Evolutionary conservation across 208 protist species (phyloP).

Genomic region (Leishmania braziliensis): DNA sequence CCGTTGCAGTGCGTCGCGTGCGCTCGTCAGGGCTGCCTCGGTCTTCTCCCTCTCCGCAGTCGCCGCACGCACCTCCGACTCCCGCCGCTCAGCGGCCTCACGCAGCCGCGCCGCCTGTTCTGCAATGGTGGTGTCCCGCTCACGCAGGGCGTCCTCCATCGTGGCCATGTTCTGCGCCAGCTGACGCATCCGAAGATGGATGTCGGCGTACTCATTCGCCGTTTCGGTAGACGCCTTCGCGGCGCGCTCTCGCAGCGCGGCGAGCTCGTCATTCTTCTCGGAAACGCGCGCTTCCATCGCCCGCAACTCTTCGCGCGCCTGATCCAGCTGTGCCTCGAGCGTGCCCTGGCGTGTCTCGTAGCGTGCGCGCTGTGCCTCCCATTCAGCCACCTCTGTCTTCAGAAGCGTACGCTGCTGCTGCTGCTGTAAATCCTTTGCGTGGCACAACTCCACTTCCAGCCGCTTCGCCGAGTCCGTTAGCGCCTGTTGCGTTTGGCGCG

Average conservation of each 20-base stretch:
- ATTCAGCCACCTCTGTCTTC: conserved; percentile 7
- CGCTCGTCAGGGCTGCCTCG: conserved; percentile 20
- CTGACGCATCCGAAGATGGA: conserved; percentile 31
- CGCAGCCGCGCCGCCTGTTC: conserved; percentile 30
- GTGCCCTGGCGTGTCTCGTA: conserved; percentile 28
- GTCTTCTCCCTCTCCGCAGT: conserved; percentile 26
- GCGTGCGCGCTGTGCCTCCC: conserved; percentile 11
- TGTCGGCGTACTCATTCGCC: conserved; percentile 35
- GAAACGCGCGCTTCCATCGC: conserved; percentile 23
- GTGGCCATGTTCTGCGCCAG: conserved; percentile 33
- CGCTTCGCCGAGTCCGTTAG: conserved; percentile 36
- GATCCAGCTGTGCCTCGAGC: conserved; percentile 31
- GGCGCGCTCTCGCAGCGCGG: conserved; percentile 21
- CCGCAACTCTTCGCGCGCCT: conserved; percentile 23
- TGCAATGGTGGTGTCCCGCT: conserved; percentile 27
- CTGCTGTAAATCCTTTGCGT: conserved; percentile 49
- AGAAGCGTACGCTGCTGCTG: conserved; percentile 9
- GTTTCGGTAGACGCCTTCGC: conserved; percentile 18
- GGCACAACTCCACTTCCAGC: conserved; percentile 55
- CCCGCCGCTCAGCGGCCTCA: conserved; percentile 5
- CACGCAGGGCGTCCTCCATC: conserved; percentile 28
- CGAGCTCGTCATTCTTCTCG: conserved; percentile 29
- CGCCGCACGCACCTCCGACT: conserved; percentile 12
- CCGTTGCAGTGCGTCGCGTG: conserved; percentile 38
- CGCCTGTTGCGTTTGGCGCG: conserved; percentile 43